phyloP scores from a whole-genome alignment of 257 asterid genomes.

The Perilla frutescens region DNA sequence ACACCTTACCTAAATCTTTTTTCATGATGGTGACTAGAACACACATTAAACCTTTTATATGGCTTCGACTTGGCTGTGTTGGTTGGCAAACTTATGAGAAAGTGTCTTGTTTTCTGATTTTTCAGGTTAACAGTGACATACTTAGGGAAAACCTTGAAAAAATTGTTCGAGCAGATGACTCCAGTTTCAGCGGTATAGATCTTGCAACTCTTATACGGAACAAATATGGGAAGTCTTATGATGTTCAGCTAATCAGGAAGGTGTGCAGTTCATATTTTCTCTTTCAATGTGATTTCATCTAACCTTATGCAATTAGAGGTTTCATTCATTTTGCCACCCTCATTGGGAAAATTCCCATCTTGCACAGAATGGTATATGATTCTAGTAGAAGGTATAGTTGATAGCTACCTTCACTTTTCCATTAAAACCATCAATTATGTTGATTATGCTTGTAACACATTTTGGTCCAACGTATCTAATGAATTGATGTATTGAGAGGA shows the following conservation, averaged over 20 bases:
- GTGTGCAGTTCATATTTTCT: constrained; percentile 44
- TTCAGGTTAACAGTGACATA: constrained; percentile 65
- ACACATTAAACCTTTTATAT: neutral
- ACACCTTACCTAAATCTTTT: neutral
- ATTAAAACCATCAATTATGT: neutral
- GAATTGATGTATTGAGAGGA: neutral
- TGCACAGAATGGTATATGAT: neutral
- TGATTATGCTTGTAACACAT: neutral
- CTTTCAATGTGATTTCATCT: constrained; percentile 9
- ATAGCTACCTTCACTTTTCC: constrained; percentile 15
- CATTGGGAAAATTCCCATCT: neutral
- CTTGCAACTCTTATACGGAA: constrained; percentile 93
- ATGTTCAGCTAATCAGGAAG: constrained; percentile 94
- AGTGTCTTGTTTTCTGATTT: constrained; percentile 37
- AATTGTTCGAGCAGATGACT: constrained; percentile 82
- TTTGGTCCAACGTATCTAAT: neutral
- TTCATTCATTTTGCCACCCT: constrained; percentile 14
- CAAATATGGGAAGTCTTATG: constrained; percentile 91
- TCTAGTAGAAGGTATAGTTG: constrained; percentile 6
- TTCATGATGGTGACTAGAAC: neutral
- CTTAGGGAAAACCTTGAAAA: constrained; percentile 78
- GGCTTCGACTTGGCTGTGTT: constrained; percentile 5
- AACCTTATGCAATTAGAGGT: neutral
- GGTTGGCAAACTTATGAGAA: constrained; percentile 21
- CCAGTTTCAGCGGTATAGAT: constrained; percentile 87